Evolutionary conservation across 805 yeast species (phyloP).

Genomic region (Spathaspora boniae): DNA sequence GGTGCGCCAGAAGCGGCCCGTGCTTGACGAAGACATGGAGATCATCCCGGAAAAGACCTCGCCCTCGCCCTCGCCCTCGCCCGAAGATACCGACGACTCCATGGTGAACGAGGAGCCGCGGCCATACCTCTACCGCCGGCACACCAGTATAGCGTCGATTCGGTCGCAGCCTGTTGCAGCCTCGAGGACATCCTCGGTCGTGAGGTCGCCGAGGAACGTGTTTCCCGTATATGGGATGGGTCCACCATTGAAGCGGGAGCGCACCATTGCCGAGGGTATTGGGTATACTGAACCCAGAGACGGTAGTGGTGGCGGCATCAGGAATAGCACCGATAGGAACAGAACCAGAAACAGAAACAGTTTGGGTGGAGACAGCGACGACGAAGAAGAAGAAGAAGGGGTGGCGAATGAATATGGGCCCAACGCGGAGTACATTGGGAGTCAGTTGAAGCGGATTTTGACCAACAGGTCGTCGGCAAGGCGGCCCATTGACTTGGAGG

Average conservation of each 20-base stretch:
- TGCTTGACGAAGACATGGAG: constrained; percentile 4
- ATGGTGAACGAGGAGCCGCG: no score
- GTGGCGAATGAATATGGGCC: no score
- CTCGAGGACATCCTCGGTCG: constrained; percentile 6
- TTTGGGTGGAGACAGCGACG: constrained; percentile 2
- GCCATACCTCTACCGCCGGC: no score
- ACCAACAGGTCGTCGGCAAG: constrained; percentile 12
- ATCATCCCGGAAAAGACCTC: constrained; percentile 2
- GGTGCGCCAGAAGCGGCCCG: constrained; percentile 38
- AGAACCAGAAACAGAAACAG: no score
- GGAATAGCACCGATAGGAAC: no score
- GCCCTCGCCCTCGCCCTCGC: neutral
- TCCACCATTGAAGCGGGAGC: constrained; percentile 53
- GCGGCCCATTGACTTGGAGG: constrained; percentile 6
- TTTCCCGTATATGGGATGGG: constrained; percentile 84
- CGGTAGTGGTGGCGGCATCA: no score
- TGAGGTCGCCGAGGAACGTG: constrained; percentile 65
- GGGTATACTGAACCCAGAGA: no score
- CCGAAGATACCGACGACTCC: no score
- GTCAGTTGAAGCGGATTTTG: constrained; percentile 15
- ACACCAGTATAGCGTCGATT: no score
- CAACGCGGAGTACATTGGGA: constrained; percentile 23
- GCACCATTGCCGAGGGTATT: constrained; percentile 46
- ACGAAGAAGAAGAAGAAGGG: constrained; percentile 5
- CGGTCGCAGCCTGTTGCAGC: no score